These are phyloP conservation scores for Polyplosphaeria fusca DNA, from an alignment of 495 filamentous ascomycete genomes.

Conservation along the genomic window DNA sequence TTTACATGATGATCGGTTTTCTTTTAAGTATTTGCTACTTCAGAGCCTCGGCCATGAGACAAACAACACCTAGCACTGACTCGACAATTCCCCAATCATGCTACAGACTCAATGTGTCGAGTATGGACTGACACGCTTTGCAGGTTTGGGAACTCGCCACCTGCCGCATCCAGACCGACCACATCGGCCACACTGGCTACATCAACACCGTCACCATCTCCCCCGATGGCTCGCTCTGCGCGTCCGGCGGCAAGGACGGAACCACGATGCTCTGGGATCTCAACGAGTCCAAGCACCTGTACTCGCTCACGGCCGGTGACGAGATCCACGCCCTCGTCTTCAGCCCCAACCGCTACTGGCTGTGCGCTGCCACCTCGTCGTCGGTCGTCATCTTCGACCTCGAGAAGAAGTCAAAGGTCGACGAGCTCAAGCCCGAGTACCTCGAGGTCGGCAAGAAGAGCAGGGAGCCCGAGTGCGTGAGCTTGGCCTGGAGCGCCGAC, in stretches of 20 bases:
- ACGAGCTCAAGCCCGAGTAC: constrained; percentile 99
- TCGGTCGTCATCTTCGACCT: constrained; percentile 99
- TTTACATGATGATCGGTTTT: constrained; percentile 86
- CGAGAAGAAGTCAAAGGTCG: constrained; percentile 99
- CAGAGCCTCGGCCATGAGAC: constrained; percentile 99
- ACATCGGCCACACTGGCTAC: constrained; percentile 99
- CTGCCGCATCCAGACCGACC: constrained; percentile 99
- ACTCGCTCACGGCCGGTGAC: constrained; percentile 98
- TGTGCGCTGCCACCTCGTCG: constrained; percentile 93
- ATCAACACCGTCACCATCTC: constrained; percentile 99
- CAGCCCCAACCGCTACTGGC: constrained; percentile 99
- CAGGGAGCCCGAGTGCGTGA: constrained; percentile 96
- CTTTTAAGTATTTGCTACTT: constrained; percentile 99
- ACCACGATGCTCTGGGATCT: constrained; percentile 99
- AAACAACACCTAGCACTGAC: constrained; percentile 92
- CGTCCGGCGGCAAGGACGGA: constrained; percentile 98
- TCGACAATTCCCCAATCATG: constrained; percentile 27
- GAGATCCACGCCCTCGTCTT: constrained; percentile 99
- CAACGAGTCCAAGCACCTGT: constrained; percentile 99
- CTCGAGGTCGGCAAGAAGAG: constrained; percentile 96
- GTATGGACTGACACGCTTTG: too few species aligned
- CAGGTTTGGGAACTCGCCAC: constrained; percentile 99
- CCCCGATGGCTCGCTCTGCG: constrained; percentile 98
- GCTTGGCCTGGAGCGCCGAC: constrained; percentile 94
- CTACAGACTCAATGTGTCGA: too few species aligned